These are phyloP conservation scores for Metschnikowia drakensbergensis DNA, from an alignment of 805 yeast species.

Conservation along the genomic window DNA sequence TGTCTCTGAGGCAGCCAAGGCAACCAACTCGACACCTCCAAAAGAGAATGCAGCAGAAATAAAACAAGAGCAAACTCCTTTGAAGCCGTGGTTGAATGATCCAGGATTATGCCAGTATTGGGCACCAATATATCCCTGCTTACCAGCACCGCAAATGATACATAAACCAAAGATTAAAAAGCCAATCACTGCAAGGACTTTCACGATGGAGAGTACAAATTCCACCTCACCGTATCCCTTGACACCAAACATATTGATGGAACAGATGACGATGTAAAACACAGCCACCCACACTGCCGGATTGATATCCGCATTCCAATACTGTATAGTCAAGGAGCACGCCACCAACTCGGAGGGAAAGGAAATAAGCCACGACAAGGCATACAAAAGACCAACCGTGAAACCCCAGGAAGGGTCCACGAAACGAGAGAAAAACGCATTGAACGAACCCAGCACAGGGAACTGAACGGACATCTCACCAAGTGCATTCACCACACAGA, in stretches of 20 bases:
- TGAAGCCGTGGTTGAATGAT: constrained; percentile 50
- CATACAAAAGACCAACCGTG: constrained; percentile 23
- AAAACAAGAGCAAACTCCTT: constrained; percentile 51
- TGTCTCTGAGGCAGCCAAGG: constrained; percentile 57
- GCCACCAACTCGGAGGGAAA: constrained; percentile 33
- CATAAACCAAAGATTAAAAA: constrained; percentile 31
- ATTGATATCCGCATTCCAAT: constrained; percentile 31
- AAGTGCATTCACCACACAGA: constrained; percentile 20
- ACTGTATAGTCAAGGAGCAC: constrained; percentile 33
- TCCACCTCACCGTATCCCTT: constrained; percentile 29
- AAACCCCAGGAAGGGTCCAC: constrained; percentile 23
- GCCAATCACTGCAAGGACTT: constrained; percentile 26
- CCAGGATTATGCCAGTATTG: constrained; percentile 54
- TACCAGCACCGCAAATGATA: constrained; percentile 41
- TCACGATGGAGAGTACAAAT: constrained; percentile 24
- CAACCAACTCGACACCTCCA: constrained; percentile 59
- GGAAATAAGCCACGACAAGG: constrained; percentile 31
- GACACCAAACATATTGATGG: constrained; percentile 37
- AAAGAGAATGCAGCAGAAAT: constrained; percentile 58
- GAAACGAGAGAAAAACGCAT: constrained; percentile 20
- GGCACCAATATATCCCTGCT: constrained; percentile 47
- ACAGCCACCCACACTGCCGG: constrained; percentile 38
- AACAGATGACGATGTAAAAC: constrained; percentile 30
- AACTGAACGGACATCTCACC: constrained; percentile 22
- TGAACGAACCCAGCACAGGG: constrained; percentile 22